These are phyloP conservation scores for Pseudonectria buxi DNA, from an alignment of 2,329 filamentous ascomycete genomes.

Conservation along the genomic window DNA sequence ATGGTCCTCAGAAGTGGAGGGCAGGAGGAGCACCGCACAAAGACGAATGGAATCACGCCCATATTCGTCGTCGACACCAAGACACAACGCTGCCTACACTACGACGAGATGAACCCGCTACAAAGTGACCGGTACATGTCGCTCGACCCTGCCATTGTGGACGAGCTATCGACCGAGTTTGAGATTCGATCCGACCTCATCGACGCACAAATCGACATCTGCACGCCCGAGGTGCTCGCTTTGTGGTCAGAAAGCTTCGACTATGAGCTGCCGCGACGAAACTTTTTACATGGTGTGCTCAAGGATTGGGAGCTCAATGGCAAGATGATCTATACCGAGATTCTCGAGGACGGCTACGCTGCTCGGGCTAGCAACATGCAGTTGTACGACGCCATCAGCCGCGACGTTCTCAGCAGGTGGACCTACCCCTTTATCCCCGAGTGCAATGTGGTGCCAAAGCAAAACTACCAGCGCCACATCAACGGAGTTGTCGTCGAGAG, in stretches of 20 bases:
- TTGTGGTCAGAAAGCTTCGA: conserved; percentile 98
- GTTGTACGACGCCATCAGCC: conserved; percentile 82
- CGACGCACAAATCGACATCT: conserved; percentile 94
- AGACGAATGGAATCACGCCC: conserved; percentile 66
- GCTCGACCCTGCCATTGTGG: conserved; percentile 74
- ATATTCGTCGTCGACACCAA: conserved; percentile 81
- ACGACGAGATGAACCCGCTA: conserved; percentile 78
- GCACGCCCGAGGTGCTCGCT: conserved; percentile 88
- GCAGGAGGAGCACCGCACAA: conserved; percentile 63
- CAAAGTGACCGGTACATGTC: conserved; percentile 58
- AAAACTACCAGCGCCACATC: conserved; percentile 66
- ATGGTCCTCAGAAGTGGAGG: conserved; percentile 80
- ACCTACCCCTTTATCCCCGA: conserved; percentile 85
- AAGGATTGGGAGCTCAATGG: conserved; percentile 97
- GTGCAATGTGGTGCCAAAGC: conserved; percentile 71
- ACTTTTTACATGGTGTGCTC: conserved; percentile 85
- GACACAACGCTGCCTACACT: conserved; percentile 79
- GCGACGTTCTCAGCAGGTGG: conserved; percentile 81
- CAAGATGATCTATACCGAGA: conserved; percentile 90
- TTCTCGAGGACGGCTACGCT: conserved; percentile 76
- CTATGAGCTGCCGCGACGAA: conserved; percentile 80
- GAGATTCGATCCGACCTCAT: conserved; percentile 83
- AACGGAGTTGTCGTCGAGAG: conserved; percentile 73
- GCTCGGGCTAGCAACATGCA: conserved; percentile 80
- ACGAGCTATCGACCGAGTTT: conserved; percentile 61